These are phyloP conservation scores for Fusarium concolor DNA, from an alignment of 2,329 filamentous ascomycete species.

Conservation along the genomic window DNA sequence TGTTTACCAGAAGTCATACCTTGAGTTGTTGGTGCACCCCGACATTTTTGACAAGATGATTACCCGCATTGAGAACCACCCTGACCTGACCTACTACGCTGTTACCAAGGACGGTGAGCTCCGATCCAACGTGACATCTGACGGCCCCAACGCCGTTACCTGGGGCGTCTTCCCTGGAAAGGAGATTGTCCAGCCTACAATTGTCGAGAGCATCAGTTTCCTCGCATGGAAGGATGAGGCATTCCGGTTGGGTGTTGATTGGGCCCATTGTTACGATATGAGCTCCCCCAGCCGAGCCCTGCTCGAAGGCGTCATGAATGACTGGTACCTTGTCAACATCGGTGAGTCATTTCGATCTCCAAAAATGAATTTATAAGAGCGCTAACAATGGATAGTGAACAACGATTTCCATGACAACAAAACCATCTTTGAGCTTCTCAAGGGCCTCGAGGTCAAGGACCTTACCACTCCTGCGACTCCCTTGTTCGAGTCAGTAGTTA, in stretches of 20 bases:
- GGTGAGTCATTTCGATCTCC: conserved; percentile 65
- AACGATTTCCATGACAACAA: conserved; percentile 93
- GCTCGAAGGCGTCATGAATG: conserved; percentile 85
- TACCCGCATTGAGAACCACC: conserved; percentile 78
- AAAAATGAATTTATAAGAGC: neutral
- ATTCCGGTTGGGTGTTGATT: conserved; percentile 90
- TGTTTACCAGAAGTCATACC: conserved; percentile 97
- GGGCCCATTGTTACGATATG: conserved; percentile 89
- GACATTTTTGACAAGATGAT: conserved; percentile 82
- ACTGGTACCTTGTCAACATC: conserved; percentile 96
- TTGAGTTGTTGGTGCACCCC: conserved; percentile 89
- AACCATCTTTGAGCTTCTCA: conserved; percentile 87
- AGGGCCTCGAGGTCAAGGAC: conserved; percentile 77
- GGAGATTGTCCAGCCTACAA: conserved; percentile 99
- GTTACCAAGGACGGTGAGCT: conserved; percentile 86
- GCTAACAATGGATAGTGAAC: conserved; percentile 72
- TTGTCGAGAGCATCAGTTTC: conserved; percentile 97
- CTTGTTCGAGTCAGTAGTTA: conserved; percentile 42
- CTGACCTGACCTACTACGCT: conserved; percentile 92
- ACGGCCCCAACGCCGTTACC: conserved; percentile 96
- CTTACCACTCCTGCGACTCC: conserved; percentile 60
- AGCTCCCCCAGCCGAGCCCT: conserved; percentile 81
- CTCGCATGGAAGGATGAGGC: conserved; percentile 99
- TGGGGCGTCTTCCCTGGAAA: conserved; percentile 99
- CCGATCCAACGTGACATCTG: conserved; percentile 84